Evolutionary conservation across 2,329 filamentous ascomycete species (phyloP).

Genomic region (Sarocladiaceae sp.): DNA sequence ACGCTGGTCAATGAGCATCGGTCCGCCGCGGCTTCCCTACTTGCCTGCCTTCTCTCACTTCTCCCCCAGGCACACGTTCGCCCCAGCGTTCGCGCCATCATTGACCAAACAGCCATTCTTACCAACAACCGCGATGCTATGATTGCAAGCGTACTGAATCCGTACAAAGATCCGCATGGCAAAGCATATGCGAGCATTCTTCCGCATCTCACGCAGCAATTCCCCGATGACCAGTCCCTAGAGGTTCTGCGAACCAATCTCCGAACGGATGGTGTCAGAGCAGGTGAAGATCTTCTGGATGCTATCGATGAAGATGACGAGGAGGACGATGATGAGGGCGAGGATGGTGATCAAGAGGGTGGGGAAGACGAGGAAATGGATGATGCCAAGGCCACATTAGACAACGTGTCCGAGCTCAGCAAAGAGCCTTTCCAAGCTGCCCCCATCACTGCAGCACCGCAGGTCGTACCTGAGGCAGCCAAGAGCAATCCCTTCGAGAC

Average conservation of each 20-base stretch:
- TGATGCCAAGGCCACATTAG: slow-evolving; percentile 29
- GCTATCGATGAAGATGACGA: slow-evolving; percentile 13
- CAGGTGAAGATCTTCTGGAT: slow-evolving; percentile 8
- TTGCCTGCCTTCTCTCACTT: slow-evolving; percentile 55
- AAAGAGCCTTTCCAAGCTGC: slow-evolving; percentile 12
- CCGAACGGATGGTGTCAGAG: slow-evolving; percentile 19
- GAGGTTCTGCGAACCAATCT: slow-evolving; percentile 65
- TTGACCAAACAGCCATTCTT: slow-evolving; percentile 78
- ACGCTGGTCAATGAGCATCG: slow-evolving; percentile 40
- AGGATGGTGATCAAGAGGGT: slow-evolving; percentile 28
- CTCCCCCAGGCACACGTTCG: slow-evolving; percentile 62
- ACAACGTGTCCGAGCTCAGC: slow-evolving; percentile 20
- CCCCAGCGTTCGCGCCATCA: slow-evolving; percentile 63
- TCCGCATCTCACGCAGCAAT: slow-evolving; percentile 67
- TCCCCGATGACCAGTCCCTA: slow-evolving; percentile 55
- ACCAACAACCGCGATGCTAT: slow-evolving; percentile 64
- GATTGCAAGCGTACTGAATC: slow-evolving; percentile 76
- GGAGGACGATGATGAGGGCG: slow-evolving; percentile 27
- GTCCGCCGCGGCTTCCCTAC: slow-evolving; percentile 52
- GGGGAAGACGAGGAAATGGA: slow-evolving; percentile 31
- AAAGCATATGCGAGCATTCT: slow-evolving; percentile 66
- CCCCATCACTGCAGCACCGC: slow-evolving; percentile 14
- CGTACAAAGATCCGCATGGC: slow-evolving; percentile 57
- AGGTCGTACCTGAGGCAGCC: slow-evolving; percentile 19
- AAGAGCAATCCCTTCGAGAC: slow-evolving; percentile 30